phyloP scores from a whole-genome alignment of 176 grass and related monocot species.

The Raddia distichophylla region DNA sequence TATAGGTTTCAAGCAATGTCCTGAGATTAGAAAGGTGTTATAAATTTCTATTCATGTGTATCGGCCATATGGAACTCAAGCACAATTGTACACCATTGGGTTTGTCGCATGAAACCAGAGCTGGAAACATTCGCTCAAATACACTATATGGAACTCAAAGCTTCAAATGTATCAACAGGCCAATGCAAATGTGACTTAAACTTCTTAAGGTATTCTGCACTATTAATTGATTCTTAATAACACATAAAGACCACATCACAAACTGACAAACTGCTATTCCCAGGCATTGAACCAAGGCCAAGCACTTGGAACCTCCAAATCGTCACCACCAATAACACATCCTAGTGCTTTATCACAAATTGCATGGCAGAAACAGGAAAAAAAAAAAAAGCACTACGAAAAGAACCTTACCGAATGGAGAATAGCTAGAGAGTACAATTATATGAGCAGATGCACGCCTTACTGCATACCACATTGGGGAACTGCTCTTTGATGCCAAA shows the following conservation, averaged over 20 bases:
- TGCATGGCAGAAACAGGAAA: conserved; percentile 18
- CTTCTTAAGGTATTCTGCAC: neutral
- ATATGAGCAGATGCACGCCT: conserved; percentile 93
- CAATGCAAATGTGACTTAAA: neutral
- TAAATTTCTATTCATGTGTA: neutral
- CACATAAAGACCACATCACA: neutral
- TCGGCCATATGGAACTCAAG: neutral
- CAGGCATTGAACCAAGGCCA: neutral
- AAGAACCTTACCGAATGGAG: conserved; percentile 79
- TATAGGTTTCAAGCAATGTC: conserved; percentile 3
- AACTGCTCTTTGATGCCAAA: conserved; percentile 85
- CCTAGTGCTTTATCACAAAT: conserved; percentile 3
- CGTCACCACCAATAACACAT: neutral
- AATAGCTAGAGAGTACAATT: conserved; percentile 98
- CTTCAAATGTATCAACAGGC: conserved; percentile 10
- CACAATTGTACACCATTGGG: too few species aligned
- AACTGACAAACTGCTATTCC: neutral
- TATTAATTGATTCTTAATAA: neutral
- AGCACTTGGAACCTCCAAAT: conserved; percentile 18
- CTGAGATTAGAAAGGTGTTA: neutral
- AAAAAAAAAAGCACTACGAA: conserved; percentile 33
- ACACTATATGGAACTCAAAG: neutral
- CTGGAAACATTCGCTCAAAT: too few species aligned
- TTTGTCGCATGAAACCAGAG: too few species aligned
- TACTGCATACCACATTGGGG: conserved; percentile 94